Percentiles rank a stretch among this genome's conserved stretches.
Evolutionary conservation across 2,329 filamentous ascomycete species (phyloP).

Genomic region (Colletotrichum australisinense): DNA sequence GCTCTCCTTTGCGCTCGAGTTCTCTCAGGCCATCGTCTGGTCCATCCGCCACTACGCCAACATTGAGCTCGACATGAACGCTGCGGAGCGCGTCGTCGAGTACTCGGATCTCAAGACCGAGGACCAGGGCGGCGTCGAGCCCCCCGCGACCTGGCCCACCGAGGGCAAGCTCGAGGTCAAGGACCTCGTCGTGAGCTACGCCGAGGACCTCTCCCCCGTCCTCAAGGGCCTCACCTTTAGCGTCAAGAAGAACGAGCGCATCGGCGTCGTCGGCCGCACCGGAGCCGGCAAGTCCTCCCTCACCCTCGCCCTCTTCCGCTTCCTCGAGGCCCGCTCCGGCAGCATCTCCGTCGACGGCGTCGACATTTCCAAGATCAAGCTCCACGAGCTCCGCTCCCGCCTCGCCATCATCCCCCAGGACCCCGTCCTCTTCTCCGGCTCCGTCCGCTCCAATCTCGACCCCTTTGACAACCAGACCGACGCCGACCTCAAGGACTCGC

Average conservation of each 20-base stretch:
- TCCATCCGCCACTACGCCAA: slow-evolving; percentile 75
- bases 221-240: slow-evolving; percentile 76
- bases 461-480: slow-evolving; percentile 79
- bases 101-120: slow-evolving; percentile 78
- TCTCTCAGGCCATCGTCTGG: slow-evolving; percentile 73
- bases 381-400: slow-evolving; percentile 77
- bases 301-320: slow-evolving; percentile 81
- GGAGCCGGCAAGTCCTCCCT: slow-evolving; percentile 83
- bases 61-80: slow-evolving; percentile 83
- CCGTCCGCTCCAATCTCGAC: slow-evolving; percentile 80
- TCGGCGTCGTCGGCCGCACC: slow-evolving; percentile 83
- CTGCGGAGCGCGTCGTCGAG: slow-evolving; percentile 80
- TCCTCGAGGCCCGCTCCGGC: slow-evolving; percentile 76
- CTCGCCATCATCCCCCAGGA: slow-evolving; percentile 86
- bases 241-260: slow-evolving; percentile 73
- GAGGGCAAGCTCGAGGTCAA: slow-evolving; percentile 80
- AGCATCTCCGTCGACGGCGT: slow-evolving; percentile 77
- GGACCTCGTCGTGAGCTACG: slow-evolving; percentile 78
- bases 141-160: slow-evolving; percentile 80
- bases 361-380: slow-evolving; percentile 78
- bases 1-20: slow-evolving; percentile 78
- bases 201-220: slow-evolving; percentile 76
- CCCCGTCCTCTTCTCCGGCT: slow-evolving; percentile 84
- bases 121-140: slow-evolving; percentile 67
- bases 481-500: slow-evolving; percentile 74